Conservation (phyloP, 345 rosid species). For the Abelmoschus esculentus region DNA sequence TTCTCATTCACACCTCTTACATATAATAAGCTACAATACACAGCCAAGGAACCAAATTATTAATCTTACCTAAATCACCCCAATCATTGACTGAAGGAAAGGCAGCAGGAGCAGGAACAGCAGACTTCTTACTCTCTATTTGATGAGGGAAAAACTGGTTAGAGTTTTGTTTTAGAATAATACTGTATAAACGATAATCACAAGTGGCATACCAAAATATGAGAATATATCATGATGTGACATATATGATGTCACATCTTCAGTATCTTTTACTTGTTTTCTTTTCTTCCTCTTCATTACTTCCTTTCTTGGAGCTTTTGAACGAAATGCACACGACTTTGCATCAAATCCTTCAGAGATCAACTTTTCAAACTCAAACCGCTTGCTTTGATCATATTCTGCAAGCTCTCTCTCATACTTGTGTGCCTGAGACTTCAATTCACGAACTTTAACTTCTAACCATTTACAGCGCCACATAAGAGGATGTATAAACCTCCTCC, state of each 20-base stretch:
- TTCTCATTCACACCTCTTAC: background rate
- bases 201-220: conserved; percentile 42
- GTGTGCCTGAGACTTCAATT: conserved; percentile 40
- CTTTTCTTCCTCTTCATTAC: conserved; percentile 55
- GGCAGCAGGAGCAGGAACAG: conserved; percentile 27
- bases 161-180: background rate
- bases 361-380: conserved; percentile 23
- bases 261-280: conserved; percentile 49
- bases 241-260: conserved; percentile 43
- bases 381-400: conserved; percentile 34
- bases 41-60: background rate
- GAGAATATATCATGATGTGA: conserved; percentile 56
- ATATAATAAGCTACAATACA: background rate
- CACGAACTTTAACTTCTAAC: conserved; percentile 56
- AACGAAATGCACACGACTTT: conserved; percentile 36
- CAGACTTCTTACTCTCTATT: conserved; percentile 45
- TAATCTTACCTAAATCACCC: conserved; percentile 34
- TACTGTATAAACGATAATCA: conserved; percentile 11
- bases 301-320: conserved; percentile 29
- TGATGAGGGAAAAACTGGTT: conserved; percentile 3
- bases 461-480: conserved; percentile 77
- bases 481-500: conserved; percentile 67
- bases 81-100: conserved; percentile 33
- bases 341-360: conserved; percentile 33
- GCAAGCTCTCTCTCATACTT: conserved; percentile 55